Percentiles rank a stretch among this genome's conserved stretches.
Conservation (phyloP, 2,329 filamentous ascomycete genomes). For the Colletotrichum sp. region DNA sequence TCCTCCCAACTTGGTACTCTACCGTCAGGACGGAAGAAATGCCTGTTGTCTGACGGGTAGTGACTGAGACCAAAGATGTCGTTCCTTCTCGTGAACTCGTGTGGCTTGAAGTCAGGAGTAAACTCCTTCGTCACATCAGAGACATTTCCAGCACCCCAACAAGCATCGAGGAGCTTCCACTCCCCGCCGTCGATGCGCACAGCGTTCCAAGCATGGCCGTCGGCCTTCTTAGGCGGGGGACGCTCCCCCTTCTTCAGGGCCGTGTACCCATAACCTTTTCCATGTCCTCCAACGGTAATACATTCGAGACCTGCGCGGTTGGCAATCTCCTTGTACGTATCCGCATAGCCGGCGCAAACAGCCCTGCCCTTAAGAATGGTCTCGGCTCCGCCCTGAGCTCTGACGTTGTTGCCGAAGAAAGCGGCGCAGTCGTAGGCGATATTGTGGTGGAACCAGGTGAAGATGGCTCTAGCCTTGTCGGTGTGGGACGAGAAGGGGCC, state of each 20-base stretch:
- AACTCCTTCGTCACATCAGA: slow-evolving; percentile 59
- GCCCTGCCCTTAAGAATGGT: slow-evolving; percentile 80
- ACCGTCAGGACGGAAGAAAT: slow-evolving; percentile 80
- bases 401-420: slow-evolving; percentile 77
- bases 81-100: slow-evolving; percentile 67
- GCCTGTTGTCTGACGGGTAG: slow-evolving; percentile 70
- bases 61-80: slow-evolving; percentile 83
- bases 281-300: slow-evolving; percentile 76
- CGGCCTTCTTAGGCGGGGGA: slow-evolving; percentile 66
- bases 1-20: slow-evolving; percentile 77
- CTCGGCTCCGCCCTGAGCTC: slow-evolving; percentile 70
- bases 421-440: slow-evolving; percentile 81
- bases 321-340: slow-evolving; percentile 80
- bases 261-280: slow-evolving; percentile 82
- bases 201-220: slow-evolving; percentile 90
- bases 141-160: slow-evolving; percentile 88
- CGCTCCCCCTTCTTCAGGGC: slow-evolving; percentile 67
- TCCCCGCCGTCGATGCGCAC: slow-evolving; percentile 84
- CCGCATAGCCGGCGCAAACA: slow-evolving; percentile 92
- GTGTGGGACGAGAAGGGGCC: slow-evolving; percentile 79
- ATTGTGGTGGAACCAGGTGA: slow-evolving; percentile 96
- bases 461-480: slow-evolving; percentile 91
- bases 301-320: slow-evolving; percentile 80
- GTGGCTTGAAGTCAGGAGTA: slow-evolving; percentile 69
- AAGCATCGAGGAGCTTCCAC: slow-evolving; percentile 92